These are phyloP conservation scores for Ceriops zippeliana DNA, from an alignment of 345 rosid genomes.

Conservation along the genomic window DNA sequence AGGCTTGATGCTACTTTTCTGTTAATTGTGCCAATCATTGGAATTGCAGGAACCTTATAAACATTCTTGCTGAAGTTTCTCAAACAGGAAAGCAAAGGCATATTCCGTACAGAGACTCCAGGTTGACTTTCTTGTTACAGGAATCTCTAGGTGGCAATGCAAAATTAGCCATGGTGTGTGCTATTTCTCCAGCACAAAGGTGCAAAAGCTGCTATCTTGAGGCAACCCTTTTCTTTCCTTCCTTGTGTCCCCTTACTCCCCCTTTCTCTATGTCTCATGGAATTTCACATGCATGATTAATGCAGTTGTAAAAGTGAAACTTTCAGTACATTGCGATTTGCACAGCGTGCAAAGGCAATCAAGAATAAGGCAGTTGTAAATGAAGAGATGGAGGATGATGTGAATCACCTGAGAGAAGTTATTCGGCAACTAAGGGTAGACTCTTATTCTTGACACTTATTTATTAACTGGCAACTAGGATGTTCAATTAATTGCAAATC, in stretches of 20 bases:
- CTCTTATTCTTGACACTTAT: slow-evolving; percentile 8
- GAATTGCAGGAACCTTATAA: slow-evolving; percentile 87
- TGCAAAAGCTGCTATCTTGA: slow-evolving; percentile 9
- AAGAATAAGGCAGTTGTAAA: slow-evolving; percentile 95
- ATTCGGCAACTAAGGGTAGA: slow-evolving; percentile 82
- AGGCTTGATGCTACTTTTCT: slow-evolving; percentile 4
- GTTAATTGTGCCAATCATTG: slow-evolving; percentile 20
- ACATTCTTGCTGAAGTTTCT: slow-evolving; percentile 96
- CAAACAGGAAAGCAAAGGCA: slow-evolving; percentile 97
- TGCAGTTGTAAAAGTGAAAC: slow-evolving; percentile 94
- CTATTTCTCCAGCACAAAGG: slow-evolving; percentile 91
- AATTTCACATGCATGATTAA: slow-evolving; percentile 19
- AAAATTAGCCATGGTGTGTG: slow-evolving; percentile 93
- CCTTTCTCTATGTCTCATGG: slow-evolving; percentile 7
- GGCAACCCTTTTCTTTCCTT: slow-evolving; percentile 7
- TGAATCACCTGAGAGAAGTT: slow-evolving; percentile 80
- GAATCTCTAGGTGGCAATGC: slow-evolving; percentile 99
- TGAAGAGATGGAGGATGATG: slow-evolving; percentile 95
- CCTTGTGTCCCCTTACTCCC: not conserved
- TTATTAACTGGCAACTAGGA: not conserved
- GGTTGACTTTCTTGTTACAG: slow-evolving; percentile 89
- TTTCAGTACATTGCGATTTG: slow-evolving; percentile 93
- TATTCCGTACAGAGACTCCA: slow-evolving; percentile 98
- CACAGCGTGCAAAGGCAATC: slow-evolving; percentile 94
- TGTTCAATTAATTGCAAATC: not conserved